These are phyloP conservation scores for Claviceps quebecensis DNA, from an alignment of 2,329 filamentous ascomycete genomes.

Conservation along the genomic window DNA sequence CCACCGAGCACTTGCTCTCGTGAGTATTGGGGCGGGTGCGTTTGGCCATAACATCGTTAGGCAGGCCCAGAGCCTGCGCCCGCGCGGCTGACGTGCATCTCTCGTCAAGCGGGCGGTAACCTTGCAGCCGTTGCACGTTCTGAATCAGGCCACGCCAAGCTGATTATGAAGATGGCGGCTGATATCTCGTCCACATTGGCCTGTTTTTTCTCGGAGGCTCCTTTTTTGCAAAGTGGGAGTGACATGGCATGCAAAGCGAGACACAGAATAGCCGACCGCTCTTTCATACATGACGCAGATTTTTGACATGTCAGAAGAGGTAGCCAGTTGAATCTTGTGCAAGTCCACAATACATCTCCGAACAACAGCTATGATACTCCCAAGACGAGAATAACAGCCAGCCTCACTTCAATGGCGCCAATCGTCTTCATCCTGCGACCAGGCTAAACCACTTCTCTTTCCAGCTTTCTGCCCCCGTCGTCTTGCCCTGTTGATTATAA, in stretches of 20 bases:
- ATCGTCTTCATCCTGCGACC: too few relatives aligned
- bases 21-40: neutral
- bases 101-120: neutral
- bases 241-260: neutral
- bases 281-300: neutral
- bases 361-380: too few relatives aligned
- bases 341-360: neutral
- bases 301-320: neutral
- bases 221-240: neutral
- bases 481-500: too few relatives aligned
- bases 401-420: too few relatives aligned
- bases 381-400: too few relatives aligned
- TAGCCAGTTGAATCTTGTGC: neutral
- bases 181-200: neutral
- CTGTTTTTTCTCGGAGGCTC: neutral
- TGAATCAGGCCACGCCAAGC: neutral
- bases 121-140: neutral
- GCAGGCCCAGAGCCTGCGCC: too few relatives aligned
- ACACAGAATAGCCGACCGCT: neutral
- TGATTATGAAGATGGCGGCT: neutral
- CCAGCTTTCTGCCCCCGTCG: too few relatives aligned
- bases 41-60: neutral
- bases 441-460: too few relatives aligned
- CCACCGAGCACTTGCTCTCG: neutral
- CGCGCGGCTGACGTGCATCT: neutral